Base-by-base conservation (phyloP, 768 basidiomycete species). In the Boletus sp. region DNA sequence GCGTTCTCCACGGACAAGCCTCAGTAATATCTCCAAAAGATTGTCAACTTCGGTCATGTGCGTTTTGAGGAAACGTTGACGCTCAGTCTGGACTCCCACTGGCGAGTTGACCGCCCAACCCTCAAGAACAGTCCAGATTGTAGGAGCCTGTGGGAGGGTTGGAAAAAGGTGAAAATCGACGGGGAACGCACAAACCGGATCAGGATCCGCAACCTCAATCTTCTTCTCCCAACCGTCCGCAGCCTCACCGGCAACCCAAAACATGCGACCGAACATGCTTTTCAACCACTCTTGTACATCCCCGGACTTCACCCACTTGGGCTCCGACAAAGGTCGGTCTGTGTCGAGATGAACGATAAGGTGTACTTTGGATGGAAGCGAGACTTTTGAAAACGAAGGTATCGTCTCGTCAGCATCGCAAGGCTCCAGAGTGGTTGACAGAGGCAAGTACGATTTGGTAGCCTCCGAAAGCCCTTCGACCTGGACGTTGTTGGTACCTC, bases 171-270 rank as follows among this genome's bases (percentile, higher is more conserved):
- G 23, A 53, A 47, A 8, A 41, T 19, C 21, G 39, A 57, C 8
- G 23, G n/a, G 21, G 38, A 54, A 38, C 43, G 47, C 39, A 77
- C 90, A 64, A 70, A 98, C 95, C 39, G 93, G 90, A 74, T 99
- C 97, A 53, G 97, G 96, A 76, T 98, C 95, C 29, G 83, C 81
- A 23, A 98, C 89, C 37, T 83, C 80, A 51, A 98, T 89, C 72
- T 95, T 96, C 73, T 87, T 93, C 72, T 90, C 88, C 97, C 97
- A 99, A 9, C 90, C 88, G 58, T 88, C 87, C n/a, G 85, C 83
- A 13, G 85, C 88, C 50, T 89, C 87, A 6, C 87, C 88, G 27
- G 87, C 81, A 43, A 87, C 85, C 88, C 88, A 90, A 65, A 90
- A 90, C 85, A 89, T 89, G 35, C 88, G 77, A 3, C 90, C 90